Evolutionary conservation across 805 yeast species (phyloP), one percentile per base, ranked within the genome.

Genomic region (Saccharomycopsis sp.): DNA sequence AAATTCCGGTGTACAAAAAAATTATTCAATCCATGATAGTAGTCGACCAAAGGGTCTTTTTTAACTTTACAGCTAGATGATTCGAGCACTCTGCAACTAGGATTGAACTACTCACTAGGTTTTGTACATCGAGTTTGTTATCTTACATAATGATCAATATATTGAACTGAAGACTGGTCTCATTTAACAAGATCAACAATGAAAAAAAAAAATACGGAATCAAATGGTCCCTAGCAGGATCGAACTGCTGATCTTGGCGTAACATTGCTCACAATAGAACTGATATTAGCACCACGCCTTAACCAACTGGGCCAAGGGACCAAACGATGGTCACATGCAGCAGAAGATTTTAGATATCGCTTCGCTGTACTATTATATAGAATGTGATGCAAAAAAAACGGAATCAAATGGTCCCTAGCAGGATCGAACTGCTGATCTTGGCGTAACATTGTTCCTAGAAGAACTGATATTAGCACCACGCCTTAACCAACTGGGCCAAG

Each of bases 401-500:
- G n/a, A n/a, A 66, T 51, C 65, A n/a, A 72, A 67, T 83, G 89
- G 82, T 83, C 87, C 87, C 87, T 83, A 82, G 87, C 89, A 81
- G 88, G 88, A 82, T 83, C 88, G 88, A 83, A 83, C 88, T 80
- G 88, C 86, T 81, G 88, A 83, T 82, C 88, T 67, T 67, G 68
- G 70, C 70, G 70, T 67, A 37, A 37, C 44, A 37, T 37, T 37
- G 44, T n/a, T 37, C n/a, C n/a, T 37, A 37, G n/a, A n/a, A 12
- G n/a, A 37, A n/a, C 44, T 37, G n/a, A 29, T 70, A 70, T 70
- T 70, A 70, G 73, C 73, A 70, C 73, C 73, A 69, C 73, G 73
- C 73, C 73, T 70, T 70, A 69, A 70, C 73, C 73, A 70, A 70
- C 73, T 70, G 72, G 73, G 73, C 73, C 73, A 70, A 70, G 73